Percentiles rank a stretch among this genome's conserved stretches.
Evolutionary conservation across 2,329 filamentous ascomycete species (phyloP).

Genomic region (Metarhizium sp.): DNA sequence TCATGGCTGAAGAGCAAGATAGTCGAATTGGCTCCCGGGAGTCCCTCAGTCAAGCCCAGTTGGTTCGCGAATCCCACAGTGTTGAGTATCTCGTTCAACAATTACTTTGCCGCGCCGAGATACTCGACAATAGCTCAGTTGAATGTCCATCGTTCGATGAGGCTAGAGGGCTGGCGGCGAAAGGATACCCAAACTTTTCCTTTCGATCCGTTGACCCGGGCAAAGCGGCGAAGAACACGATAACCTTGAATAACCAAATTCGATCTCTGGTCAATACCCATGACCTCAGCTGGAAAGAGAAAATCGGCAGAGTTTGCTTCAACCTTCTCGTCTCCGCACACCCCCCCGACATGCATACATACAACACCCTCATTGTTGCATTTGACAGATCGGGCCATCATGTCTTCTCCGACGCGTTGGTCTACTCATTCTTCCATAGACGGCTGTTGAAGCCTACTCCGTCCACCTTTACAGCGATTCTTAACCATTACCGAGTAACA

Average conservation of each 20-base stretch:
- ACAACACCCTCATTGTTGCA: constrained; percentile 61
- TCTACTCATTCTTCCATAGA: constrained; percentile 38
- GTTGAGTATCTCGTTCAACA: constrained; percentile 18
- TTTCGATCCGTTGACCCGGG: constrained; percentile 18
- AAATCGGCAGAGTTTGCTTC: constrained; percentile 41
- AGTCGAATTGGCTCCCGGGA: constrained; percentile 10
- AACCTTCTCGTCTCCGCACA: constrained; percentile 55
- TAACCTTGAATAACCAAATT: constrained; percentile 19
- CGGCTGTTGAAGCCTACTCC: constrained; percentile 37
- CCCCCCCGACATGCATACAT: constrained; percentile 58
- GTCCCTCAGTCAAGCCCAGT: constrained; percentile 15
- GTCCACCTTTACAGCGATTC: constrained; percentile 37
- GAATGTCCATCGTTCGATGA: constrained; percentile 20
- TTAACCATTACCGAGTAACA: constrained; percentile 39
- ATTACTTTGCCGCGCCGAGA: constrained; percentile 19
- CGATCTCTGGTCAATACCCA: constrained; percentile 17
- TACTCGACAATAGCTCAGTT: constrained; percentile 11
- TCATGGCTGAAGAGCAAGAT: constrained; percentile 19
- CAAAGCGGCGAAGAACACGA: constrained; percentile 16
- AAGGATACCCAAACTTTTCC: constrained; percentile 13
- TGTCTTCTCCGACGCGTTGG: constrained; percentile 41
- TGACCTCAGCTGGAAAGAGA: constrained; percentile 20
- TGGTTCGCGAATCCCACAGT: constrained; percentile 17
- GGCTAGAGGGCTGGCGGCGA: constrained; percentile 14
- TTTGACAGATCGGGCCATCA: constrained; percentile 44